Percentiles rank a stretch among this genome's conserved stretches.
Conservation (phyloP, 2,329 filamentous ascomycete species). For the Colletotrichum horii region DNA sequence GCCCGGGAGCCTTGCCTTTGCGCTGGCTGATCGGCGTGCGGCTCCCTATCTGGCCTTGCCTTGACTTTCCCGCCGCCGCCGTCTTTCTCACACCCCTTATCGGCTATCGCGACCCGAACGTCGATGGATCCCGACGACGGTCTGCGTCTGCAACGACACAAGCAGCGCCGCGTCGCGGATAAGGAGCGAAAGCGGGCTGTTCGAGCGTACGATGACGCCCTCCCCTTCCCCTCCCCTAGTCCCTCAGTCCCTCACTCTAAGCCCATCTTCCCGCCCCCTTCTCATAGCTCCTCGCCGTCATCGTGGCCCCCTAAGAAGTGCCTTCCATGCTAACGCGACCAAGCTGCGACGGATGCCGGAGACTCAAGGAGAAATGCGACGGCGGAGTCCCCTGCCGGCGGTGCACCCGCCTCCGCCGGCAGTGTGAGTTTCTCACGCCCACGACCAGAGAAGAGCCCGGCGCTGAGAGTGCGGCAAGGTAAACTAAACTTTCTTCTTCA, state of each 20-base stretch:
- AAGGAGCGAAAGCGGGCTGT: constrained; percentile 32
- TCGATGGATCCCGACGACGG: constrained; percentile 20
- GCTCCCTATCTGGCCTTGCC: neutral
- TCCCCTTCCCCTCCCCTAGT: neutral
- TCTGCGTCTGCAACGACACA: constrained; percentile 23
- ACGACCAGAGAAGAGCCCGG: constrained; percentile 31
- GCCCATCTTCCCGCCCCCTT: neutral
- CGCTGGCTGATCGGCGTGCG: constrained; percentile 7
- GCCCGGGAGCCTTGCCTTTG: constrained; percentile 9
- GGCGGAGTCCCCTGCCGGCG: constrained; percentile 59
- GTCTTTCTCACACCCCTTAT: neutral
- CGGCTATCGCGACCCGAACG: constrained; percentile 6
- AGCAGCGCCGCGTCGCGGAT: constrained; percentile 27
- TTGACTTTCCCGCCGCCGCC: neutral
- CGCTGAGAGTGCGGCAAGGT: constrained; percentile 13
- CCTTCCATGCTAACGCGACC: constrained; percentile 22
- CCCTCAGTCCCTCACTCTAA: rapidly evolving
- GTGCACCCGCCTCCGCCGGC: constrained; percentile 54
- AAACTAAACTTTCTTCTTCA: neutral
- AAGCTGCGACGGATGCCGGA: constrained; percentile 60
- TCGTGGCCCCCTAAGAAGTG: neutral
- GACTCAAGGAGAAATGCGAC: constrained; percentile 62
- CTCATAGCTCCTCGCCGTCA: neutral
- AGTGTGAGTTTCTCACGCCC: constrained; percentile 51
- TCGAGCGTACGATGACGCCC: constrained; percentile 25